phyloP scores from a whole-genome alignment of 2,329 filamentous ascomycete genomes.

The Stagonosporopsis chrysanthemi region DNA sequence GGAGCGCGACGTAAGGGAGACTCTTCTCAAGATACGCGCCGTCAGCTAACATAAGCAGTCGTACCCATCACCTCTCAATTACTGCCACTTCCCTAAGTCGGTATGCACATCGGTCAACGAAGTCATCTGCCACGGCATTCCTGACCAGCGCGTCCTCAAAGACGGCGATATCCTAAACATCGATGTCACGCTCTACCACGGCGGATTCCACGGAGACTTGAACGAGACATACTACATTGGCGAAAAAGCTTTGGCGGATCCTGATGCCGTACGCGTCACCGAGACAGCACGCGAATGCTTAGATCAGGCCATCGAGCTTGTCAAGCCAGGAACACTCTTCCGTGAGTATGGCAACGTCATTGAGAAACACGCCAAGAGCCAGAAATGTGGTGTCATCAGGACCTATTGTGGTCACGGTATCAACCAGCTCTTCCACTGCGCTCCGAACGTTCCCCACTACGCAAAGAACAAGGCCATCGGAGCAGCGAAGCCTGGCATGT shows the following conservation, averaged over 20 bases:
- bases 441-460: slow-evolving; percentile 95
- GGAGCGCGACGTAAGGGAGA: slow-evolving; percentile 78
- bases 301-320: slow-evolving; percentile 86
- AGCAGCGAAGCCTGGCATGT: slow-evolving; percentile 94
- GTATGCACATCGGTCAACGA: slow-evolving; percentile 97
- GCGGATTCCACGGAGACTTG: slow-evolving; percentile 92
- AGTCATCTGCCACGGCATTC: slow-evolving; percentile 98
- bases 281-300: slow-evolving; percentile 90
- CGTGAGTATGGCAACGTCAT: slow-evolving; percentile 93
- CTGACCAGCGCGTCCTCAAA: slow-evolving; percentile 82
- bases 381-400: slow-evolving; percentile 87
- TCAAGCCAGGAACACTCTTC: slow-evolving; percentile 93
- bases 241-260: slow-evolving; percentile 81
- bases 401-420: slow-evolving; percentile 97
- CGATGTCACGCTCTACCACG: slow-evolving; percentile 92
- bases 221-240: slow-evolving; percentile 99
- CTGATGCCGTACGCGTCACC: slow-evolving; percentile 87
- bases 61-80: slow-evolving; percentile 94
- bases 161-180: slow-evolving; percentile 98
- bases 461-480: slow-evolving; percentile 98
- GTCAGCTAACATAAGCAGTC: slow-evolving; percentile 65
- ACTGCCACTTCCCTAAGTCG: slow-evolving; percentile 96
- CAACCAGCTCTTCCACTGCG: slow-evolving; percentile 90
- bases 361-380: slow-evolving; percentile 89
- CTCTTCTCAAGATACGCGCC: not conserved